Evolutionary conservation across 805 yeast species (phyloP).

Genomic region (Scheffersomyces ergatensis): DNA sequence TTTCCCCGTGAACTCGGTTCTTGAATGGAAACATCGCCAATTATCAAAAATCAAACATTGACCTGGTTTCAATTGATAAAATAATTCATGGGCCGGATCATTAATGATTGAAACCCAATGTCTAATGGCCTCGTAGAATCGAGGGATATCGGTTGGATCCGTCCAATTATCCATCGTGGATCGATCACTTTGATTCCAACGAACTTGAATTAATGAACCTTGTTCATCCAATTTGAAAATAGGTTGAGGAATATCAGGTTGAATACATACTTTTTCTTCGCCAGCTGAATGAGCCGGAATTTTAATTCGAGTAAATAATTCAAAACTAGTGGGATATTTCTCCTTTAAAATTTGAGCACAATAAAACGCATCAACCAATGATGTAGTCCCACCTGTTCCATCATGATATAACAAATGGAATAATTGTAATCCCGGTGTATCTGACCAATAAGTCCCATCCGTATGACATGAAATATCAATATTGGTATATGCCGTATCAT

Average conservation of each 20-base stretch:
- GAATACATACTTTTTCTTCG: slow-evolving; percentile 59
- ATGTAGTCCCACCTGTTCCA: slow-evolving; percentile 66
- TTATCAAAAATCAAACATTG: slow-evolving; percentile 67
- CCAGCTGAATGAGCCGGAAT: slow-evolving; percentile 78
- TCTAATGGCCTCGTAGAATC: slow-evolving; percentile 56
- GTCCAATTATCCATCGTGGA: slow-evolving; percentile 54
- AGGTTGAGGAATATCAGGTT: slow-evolving; percentile 55
- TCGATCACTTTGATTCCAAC: slow-evolving; percentile 73
- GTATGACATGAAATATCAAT: slow-evolving; percentile 64
- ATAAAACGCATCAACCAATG: slow-evolving; percentile 64
- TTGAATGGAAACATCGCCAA: slow-evolving; percentile 70
- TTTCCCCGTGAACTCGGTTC: slow-evolving; percentile 64
- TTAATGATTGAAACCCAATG: slow-evolving; percentile 55
- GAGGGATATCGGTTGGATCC: slow-evolving; percentile 48
- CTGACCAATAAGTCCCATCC: slow-evolving; percentile 74
- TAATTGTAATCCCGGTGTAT: slow-evolving; percentile 68
- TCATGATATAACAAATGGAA: slow-evolving; percentile 66
- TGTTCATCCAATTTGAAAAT: slow-evolving; percentile 51
- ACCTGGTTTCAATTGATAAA: slow-evolving; percentile 60
- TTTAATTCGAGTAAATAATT: slow-evolving; percentile 45
- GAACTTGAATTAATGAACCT: slow-evolving; percentile 56
- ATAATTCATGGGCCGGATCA: slow-evolving; percentile 48
- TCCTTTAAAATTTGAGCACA: slow-evolving; percentile 51
- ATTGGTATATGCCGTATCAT: slow-evolving; percentile 72
- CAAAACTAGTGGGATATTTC: slow-evolving; percentile 49